phyloP scores from a whole-genome alignment of 352 stramenopile species.

The Pythium monospermum region DNA sequence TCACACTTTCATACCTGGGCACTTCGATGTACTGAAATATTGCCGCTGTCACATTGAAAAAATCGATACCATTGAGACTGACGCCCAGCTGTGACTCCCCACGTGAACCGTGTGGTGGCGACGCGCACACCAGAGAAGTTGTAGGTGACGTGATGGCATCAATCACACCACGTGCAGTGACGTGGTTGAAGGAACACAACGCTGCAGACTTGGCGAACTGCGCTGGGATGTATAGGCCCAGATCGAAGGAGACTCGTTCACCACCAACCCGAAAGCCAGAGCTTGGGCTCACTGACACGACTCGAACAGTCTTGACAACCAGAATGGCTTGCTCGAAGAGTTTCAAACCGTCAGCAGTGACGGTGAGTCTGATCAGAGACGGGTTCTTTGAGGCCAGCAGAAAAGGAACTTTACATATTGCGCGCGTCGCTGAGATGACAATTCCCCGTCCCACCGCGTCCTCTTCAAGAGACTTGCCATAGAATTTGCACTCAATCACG shows the following conservation, averaged over 20 bases:
- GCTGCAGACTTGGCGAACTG: not conserved
- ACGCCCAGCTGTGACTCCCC: slow-evolving; percentile 1
- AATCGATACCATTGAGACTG: slow-evolving; percentile 14
- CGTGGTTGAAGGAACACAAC: slow-evolving; percentile 3
- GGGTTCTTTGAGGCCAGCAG: not conserved
- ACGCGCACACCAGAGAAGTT: not conserved
- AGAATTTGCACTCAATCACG: slow-evolving; percentile 11
- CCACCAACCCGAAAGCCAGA: slow-evolving; percentile 10
- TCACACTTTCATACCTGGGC: not conserved
- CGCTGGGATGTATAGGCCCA: slow-evolving; percentile 1
- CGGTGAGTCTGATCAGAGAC: not conserved
- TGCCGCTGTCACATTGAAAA: not conserved
- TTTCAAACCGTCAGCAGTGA: not conserved
- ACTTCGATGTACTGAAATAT: slow-evolving; percentile 2
- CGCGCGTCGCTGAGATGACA: slow-evolving; percentile 4
- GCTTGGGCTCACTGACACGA: not conserved
- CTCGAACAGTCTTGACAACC: not conserved
- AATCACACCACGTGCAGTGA: not conserved
- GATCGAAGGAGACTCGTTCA: not conserved
- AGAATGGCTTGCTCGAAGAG: slow-evolving; percentile 1
- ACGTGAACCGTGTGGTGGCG: not conserved
- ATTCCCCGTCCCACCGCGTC: not conserved
- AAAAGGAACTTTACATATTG: slow-evolving; percentile 10
- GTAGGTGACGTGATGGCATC: not conserved
- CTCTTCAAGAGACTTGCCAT: not conserved